These are phyloP conservation scores for Fusarium sublunatum DNA, from an alignment of 2,329 filamentous ascomycete genomes.

Conservation along the genomic window DNA sequence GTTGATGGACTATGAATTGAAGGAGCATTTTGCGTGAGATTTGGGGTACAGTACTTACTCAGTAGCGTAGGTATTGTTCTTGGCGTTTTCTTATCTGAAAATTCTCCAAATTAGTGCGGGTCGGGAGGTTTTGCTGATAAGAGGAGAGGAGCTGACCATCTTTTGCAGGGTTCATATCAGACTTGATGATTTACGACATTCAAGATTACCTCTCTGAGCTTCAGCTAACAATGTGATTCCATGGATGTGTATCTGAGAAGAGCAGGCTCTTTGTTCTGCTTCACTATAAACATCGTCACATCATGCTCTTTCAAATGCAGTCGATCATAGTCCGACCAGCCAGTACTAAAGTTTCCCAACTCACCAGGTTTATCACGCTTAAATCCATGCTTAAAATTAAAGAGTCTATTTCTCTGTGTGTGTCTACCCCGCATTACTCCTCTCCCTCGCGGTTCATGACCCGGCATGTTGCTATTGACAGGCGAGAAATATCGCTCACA, in stretches of 20 bases:
- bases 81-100: constrained; percentile 32
- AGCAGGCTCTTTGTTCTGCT: background rate
- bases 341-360: background rate
- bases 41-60: no score
- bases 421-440: constrained; percentile 35
- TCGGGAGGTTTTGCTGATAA: constrained; percentile 31
- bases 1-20: constrained; percentile 25
- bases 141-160: constrained; percentile 3
- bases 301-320: constrained; percentile 18
- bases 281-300: background rate
- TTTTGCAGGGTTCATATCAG: constrained; percentile 14
- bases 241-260: background rate
- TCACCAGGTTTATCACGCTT: constrained; percentile 20
- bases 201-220: constrained; percentile 1
- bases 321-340: constrained; percentile 19
- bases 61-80: constrained; percentile 2
- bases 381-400: constrained; percentile 39
- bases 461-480: background rate
- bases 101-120: constrained; percentile 34
- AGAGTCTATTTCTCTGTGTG: background rate
- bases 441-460: constrained; percentile 16
- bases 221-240: background rate
- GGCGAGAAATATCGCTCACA: background rate
- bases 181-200: constrained; percentile 1
- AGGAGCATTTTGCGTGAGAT: constrained; percentile 14